A percentile compares a stretch with the other conserved stretches of the same genome.
These are phyloP conservation scores for Mucor velutinosus DNA, from an alignment of 371 early-diverging fungal species.

Conservation along the genomic window DNA sequence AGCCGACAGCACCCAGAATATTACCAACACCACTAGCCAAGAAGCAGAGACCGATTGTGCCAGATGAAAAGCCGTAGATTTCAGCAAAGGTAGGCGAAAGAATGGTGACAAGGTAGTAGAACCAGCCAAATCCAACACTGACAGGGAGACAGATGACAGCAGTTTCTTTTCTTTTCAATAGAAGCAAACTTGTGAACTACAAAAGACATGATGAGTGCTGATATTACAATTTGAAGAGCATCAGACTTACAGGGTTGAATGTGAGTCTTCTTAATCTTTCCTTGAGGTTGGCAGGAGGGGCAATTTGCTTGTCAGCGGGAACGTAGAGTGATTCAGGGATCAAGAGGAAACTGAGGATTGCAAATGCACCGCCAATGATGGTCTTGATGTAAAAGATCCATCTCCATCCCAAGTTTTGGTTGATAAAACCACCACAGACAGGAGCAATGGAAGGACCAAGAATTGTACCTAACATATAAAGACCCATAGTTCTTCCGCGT, in stretches of 20 bases:
- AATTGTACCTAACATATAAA: conserved; percentile 45
- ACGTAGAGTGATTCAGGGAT: conserved; percentile 53
- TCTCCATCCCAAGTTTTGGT: conserved; percentile 55
- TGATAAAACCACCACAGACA: conserved; percentile 55
- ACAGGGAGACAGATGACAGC: conserved; percentile 24
- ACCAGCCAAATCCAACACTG: conserved; percentile 46
- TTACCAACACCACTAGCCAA: conserved; percentile 53
- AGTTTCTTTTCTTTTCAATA: conserved; percentile 23
- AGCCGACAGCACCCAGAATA: conserved; percentile 36
- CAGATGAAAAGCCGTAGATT: conserved; percentile 44
- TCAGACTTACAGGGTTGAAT: conserved; percentile 37
- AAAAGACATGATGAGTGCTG: background rate
- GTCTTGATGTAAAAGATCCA: conserved; percentile 57
- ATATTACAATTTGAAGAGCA: background rate
- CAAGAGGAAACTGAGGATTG: conserved; percentile 38
- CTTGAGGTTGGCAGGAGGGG: background rate
- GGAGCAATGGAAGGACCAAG: conserved; percentile 59
- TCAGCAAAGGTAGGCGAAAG: conserved; percentile 39
- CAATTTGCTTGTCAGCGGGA: conserved; percentile 6
- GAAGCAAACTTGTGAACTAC: conserved; percentile 26
- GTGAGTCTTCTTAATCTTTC: conserved; percentile 18
- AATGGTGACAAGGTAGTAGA: conserved; percentile 47
- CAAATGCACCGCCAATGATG: conserved; percentile 50
- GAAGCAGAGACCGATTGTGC: conserved; percentile 48
- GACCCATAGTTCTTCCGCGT: conserved; percentile 41